Conservation (phyloP, 257 asterid species). For the Orobanche coerulescens region DNA sequence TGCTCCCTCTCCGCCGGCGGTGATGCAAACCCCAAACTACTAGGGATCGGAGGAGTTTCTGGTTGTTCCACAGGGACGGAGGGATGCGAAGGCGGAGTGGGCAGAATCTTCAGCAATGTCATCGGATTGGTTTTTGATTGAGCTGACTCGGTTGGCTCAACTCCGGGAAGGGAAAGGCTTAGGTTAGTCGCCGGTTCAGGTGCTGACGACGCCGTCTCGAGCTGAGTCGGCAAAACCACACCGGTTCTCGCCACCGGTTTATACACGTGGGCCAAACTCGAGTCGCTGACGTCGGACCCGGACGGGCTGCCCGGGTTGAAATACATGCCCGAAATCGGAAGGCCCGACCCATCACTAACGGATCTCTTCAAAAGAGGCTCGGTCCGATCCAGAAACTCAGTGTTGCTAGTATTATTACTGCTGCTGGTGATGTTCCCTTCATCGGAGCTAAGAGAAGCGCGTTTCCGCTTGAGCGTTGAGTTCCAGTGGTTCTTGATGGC, state of each 20-base stretch:
- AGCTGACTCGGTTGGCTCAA: conserved; percentile 31
- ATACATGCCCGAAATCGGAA: conserved; percentile 34
- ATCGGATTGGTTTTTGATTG: conserved; percentile 21
- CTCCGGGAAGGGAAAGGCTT: conserved; percentile 78
- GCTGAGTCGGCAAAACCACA: conserved; percentile 27
- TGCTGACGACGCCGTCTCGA: conserved; percentile 29
- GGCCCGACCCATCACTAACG: conserved; percentile 67
- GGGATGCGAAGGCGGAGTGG: conserved; percentile 18
- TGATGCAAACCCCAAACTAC: conserved; percentile 13
- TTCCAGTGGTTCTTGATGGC: conserved; percentile 96
- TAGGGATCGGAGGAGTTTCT: not conserved
- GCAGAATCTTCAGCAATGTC: conserved; percentile 17
- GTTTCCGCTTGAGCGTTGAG: conserved; percentile 80
- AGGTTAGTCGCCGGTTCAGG: conserved; percentile 63
- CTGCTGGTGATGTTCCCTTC: conserved; percentile 25
- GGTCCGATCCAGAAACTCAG: conserved; percentile 21
- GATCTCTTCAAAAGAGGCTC: conserved; percentile 67
- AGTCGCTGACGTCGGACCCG: conserved; percentile 63
- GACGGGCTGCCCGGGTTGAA: conserved; percentile 70
- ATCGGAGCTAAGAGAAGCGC: conserved; percentile 47
- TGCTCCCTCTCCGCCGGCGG: not conserved
- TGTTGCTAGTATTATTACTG: too few species aligned
- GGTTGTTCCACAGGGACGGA: conserved; percentile 6
- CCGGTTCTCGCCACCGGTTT: conserved; percentile 50
- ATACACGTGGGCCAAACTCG: conserved; percentile 38